These are phyloP conservation scores for Globomyces pollinis-pini DNA, from an alignment of 192 early-diverging fungal genomes.

Conservation along the genomic window DNA sequence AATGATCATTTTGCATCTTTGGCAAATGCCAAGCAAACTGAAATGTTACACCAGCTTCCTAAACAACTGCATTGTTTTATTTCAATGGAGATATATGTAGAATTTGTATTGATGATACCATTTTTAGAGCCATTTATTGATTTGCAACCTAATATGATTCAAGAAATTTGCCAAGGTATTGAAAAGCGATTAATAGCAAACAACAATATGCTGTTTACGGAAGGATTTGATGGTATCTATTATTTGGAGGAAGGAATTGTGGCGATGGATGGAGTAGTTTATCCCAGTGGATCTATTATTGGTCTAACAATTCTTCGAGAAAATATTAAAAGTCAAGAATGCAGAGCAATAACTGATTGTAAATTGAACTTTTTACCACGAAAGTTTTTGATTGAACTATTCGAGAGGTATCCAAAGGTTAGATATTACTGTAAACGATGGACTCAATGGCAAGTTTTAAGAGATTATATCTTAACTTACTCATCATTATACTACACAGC, in stretches of 20 bases:
- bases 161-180: slow-evolving; percentile 40
- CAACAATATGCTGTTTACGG: slow-evolving; percentile 36
- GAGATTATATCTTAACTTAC: slow-evolving; percentile 38
- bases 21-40: slow-evolving; percentile 24
- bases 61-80: slow-evolving; percentile 40
- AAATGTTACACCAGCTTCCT: slow-evolving; percentile 34
- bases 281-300: slow-evolving; percentile 36
- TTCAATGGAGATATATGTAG: slow-evolving; percentile 39
- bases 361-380: slow-evolving; percentile 27
- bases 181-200: slow-evolving; percentile 26
- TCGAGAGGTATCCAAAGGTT: slow-evolving; percentile 39
- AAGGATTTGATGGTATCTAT: slow-evolving; percentile 48
- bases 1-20: slow-evolving; percentile 32
- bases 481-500: slow-evolving; percentile 37
- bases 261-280: slow-evolving; percentile 41
- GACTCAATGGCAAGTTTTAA: slow-evolving; percentile 40
- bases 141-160: slow-evolving; percentile 35
- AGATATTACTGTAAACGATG: slow-evolving; percentile 44
- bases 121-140: slow-evolving; percentile 41
- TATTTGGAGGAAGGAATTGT: slow-evolving; percentile 33
- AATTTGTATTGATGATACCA: slow-evolving; percentile 37
- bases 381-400: slow-evolving; percentile 15
- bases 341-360: slow-evolving; percentile 37
- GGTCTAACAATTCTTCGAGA: slow-evolving; percentile 38
- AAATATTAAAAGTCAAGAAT: slow-evolving; percentile 31